Conservation (phyloP, 2,329 filamentous ascomycete genomes). For the Seiridium cupressi region DNA sequence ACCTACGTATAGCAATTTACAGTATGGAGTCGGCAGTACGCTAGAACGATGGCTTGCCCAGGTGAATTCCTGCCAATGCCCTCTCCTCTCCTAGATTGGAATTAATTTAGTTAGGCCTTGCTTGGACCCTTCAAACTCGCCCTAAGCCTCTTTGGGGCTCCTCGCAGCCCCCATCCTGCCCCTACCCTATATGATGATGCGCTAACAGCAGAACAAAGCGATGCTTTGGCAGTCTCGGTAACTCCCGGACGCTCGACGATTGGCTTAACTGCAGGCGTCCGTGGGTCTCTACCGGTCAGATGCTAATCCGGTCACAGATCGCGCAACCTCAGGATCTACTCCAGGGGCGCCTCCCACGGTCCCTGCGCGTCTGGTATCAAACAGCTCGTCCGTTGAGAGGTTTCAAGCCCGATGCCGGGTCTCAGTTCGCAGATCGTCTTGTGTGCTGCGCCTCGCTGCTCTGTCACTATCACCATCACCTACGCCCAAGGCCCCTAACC, state of each 20-base stretch:
- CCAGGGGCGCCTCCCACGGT: conserved; percentile 7
- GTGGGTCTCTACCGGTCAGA: conserved; percentile 21
- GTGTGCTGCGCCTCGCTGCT: conserved; percentile 25
- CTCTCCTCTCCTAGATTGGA: neutral
- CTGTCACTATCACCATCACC: conserved; percentile 9
- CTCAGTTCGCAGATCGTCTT: conserved; percentile 39
- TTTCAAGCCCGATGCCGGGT: conserved; percentile 40
- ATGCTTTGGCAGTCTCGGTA: conserved; percentile 18
- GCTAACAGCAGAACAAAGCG: conserved; percentile 6
- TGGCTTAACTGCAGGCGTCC: conserved; percentile 10
- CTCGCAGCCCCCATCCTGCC: neutral
- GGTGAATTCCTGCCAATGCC: too few species aligned
- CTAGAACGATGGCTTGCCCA: too few species aligned
- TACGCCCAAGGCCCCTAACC: neutral
- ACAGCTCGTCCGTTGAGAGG: conserved; percentile 21
- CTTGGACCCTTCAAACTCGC: neutral
- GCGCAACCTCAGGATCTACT: conserved; percentile 10
- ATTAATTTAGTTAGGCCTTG: neutral
- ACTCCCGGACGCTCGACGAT: conserved; percentile 16
- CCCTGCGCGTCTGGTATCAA: conserved; percentile 22
- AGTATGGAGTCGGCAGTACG: neutral
- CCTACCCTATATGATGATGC: conserved; percentile 4
- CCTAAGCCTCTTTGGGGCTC: neutral
- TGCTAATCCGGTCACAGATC: conserved; percentile 30
- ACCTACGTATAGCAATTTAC: neutral